Evolutionary conservation across 192 early-diverging fungal species (phyloP).

Genomic region (Backusella westeae): DNA sequence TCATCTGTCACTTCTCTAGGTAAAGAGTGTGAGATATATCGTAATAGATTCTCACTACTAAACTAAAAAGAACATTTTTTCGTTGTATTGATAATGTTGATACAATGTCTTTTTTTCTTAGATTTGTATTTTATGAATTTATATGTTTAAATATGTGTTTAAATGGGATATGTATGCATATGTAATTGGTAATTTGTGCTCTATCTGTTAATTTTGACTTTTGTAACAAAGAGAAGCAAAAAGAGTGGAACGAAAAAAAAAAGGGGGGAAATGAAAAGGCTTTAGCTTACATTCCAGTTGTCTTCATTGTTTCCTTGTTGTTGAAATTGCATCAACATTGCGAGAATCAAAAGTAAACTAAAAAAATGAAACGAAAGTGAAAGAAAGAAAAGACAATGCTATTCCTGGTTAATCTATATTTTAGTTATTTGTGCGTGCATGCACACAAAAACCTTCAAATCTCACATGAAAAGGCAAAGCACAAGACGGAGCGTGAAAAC

Average conservation of each 20-base stretch:
- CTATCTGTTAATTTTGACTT: not conserved
- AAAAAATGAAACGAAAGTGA: not conserved
- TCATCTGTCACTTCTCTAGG: constrained; percentile 17
- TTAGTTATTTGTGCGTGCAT: not conserved
- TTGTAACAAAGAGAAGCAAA: not conserved
- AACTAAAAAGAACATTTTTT: constrained; percentile 5
- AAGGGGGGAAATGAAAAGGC: not conserved
- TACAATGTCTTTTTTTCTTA: not conserved
- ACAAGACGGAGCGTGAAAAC: not conserved
- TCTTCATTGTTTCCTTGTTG: constrained; percentile 29
- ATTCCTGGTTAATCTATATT: not conserved
- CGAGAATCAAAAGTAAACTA: not conserved
- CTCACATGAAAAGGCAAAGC: not conserved
- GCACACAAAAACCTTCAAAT: constrained; percentile 1
- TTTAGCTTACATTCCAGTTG: constrained; percentile 19
- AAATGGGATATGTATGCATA: not conserved
- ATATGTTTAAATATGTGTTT: not conserved
- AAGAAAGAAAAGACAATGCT: not conserved
- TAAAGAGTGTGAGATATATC: constrained; percentile 12
- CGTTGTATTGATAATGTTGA: not conserved
- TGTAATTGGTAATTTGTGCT: not conserved
- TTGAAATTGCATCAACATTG: constrained; percentile 16
- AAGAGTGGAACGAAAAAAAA: not conserved
- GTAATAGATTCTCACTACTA: constrained; percentile 19
- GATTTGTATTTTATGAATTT: not conserved